Conservation (phyloP, 1,284 basidiomycete genomes). For the Irpex sp. region DNA sequence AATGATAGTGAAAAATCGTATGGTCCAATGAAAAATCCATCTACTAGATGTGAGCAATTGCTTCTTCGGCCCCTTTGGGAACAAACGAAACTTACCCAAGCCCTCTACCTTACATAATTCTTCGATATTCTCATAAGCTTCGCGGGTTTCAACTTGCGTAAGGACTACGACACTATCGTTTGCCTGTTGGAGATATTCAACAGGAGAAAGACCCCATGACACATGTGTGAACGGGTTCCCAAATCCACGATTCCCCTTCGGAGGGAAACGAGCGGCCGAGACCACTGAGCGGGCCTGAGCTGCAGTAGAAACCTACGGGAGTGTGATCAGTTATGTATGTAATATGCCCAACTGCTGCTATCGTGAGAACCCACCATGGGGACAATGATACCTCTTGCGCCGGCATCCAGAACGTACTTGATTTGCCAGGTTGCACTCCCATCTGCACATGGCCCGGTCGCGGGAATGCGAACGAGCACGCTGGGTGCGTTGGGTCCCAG, state of each 20-base stretch:
- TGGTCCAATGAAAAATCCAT: constrained; percentile 64
- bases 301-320: constrained; percentile 46
- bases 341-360: background rate
- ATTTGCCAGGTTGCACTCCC: constrained; percentile 59
- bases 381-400: constrained; percentile 58
- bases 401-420: constrained; percentile 63
- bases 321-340: background rate
- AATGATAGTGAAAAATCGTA: constrained; percentile 62
- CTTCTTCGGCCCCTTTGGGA: background rate
- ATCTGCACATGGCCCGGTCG: constrained; percentile 48
- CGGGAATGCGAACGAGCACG: constrained; percentile 56
- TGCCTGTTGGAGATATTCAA: constrained; percentile 52
- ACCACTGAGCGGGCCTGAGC: constrained; percentile 56
- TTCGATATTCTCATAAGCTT: constrained; percentile 56
- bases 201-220: constrained; percentile 46
- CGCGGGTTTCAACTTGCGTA: constrained; percentile 64
- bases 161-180: constrained; percentile 58
- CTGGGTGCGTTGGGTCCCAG: constrained; percentile 41
- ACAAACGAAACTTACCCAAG: constrained; percentile 45
- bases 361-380: constrained; percentile 47
- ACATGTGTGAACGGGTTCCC: constrained; percentile 58
- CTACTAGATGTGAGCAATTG: constrained; percentile 19
- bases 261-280: constrained; percentile 53
- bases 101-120: constrained; percentile 63
- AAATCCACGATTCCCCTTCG: constrained; percentile 53